A percentile compares a stretch with the other conserved stretches of the same genome.
phyloP scores from a whole-genome alignment of 139 green algal species.

The Pseudopediastrum boryanum region DNA sequence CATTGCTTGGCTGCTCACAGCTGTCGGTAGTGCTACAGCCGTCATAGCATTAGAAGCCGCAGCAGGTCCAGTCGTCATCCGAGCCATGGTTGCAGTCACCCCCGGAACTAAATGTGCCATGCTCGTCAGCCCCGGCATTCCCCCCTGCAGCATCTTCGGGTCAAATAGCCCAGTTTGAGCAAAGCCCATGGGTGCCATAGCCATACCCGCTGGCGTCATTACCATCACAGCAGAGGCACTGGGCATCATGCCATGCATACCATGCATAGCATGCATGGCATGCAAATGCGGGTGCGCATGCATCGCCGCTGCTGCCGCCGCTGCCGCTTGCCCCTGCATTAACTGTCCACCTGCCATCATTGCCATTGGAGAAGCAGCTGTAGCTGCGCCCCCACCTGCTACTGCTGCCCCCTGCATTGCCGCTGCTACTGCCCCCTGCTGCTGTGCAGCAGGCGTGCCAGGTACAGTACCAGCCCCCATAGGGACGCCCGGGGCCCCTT shows the following conservation, averaged over 20 bases:
- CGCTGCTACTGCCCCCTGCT: too few species aligned
- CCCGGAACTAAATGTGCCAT: background rate
- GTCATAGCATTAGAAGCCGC: background rate
- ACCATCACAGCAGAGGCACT: conserved; percentile 32
- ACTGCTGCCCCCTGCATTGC: too few species aligned
- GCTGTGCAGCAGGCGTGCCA: too few species aligned
- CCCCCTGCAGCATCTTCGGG: conserved; percentile 13
- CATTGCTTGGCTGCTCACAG: background rate
- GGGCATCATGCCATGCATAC: conserved; percentile 3
- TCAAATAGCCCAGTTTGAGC: too few species aligned
- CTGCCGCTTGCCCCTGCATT: background rate
- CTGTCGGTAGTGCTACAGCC: background rate
- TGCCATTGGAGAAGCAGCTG: background rate
- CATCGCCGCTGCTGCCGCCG: background rate
- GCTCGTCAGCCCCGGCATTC: conserved; percentile 1
- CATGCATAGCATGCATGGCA: background rate
- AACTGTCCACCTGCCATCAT: too few species aligned
- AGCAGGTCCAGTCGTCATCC: background rate
- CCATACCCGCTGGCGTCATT: conserved; percentile 13
- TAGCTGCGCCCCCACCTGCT: background rate
- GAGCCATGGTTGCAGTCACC: background rate
- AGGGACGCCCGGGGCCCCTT: too few species aligned
- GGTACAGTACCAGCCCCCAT: too few species aligned
- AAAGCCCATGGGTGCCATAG: conserved; percentile 19
- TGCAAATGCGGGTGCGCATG: background rate